These are phyloP conservation scores for Penicillium sp. DNA, from an alignment of 2,329 filamentous ascomycete species.

Conservation along the genomic window DNA sequence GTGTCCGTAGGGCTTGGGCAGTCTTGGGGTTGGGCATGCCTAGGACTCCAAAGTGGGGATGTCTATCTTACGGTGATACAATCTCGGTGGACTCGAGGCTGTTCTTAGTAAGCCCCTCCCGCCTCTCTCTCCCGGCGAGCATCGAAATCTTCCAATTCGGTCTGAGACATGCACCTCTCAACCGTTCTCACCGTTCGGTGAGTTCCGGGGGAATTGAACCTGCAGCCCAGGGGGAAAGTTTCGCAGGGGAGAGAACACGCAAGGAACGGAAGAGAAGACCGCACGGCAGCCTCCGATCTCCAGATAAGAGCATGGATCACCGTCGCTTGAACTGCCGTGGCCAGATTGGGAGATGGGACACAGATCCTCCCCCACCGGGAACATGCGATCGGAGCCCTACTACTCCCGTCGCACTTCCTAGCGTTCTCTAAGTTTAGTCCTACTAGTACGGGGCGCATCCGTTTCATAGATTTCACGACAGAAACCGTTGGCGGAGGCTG, in stretches of 20 bases:
- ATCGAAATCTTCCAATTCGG: background rate
- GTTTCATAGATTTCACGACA: background rate
- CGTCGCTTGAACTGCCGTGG: background rate
- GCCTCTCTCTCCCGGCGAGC: too few species aligned
- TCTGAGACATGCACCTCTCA: background rate
- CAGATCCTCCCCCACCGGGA: background rate
- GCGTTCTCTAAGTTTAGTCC: background rate
- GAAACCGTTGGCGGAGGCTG: slow-evolving; percentile 16
- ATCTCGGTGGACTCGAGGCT: background rate
- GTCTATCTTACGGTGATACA: background rate
- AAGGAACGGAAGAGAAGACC: background rate
- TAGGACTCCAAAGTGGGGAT: too few species aligned
- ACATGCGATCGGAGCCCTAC: background rate
- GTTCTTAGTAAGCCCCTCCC: background rate
- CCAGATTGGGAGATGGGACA: background rate
- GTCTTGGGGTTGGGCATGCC: too few species aligned
- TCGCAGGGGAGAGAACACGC: background rate
- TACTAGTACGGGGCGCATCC: background rate
- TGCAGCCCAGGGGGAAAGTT: background rate
- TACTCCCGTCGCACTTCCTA: too few species aligned
- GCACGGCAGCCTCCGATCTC: slow-evolving; percentile 5
- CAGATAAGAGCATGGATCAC: background rate
- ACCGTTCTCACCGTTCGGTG: background rate
- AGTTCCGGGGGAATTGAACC: slow-evolving; percentile 2
- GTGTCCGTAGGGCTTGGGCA: background rate